These are phyloP conservation scores for Craspedostauros australis DNA, from an alignment of 108 stramenopile genomes.

Conservation along the genomic window DNA sequence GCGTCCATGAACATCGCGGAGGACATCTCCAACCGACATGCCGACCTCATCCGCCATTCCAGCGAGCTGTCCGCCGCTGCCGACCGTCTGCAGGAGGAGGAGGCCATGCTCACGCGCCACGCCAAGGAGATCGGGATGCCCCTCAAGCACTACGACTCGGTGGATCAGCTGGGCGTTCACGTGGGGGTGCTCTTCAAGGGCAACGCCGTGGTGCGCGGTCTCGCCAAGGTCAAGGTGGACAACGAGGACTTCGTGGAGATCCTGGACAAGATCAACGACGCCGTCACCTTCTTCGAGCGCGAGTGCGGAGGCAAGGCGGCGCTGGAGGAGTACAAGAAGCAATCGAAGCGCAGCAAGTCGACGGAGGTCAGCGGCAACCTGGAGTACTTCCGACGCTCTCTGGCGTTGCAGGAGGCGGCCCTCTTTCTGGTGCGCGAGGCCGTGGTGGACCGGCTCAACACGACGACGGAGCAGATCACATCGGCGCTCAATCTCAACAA, in stretches of 20 bases:
- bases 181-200: conserved; percentile 80
- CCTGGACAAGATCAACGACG: conserved; percentile 72
- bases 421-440: conserved; percentile 68
- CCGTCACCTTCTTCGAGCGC: conserved; percentile 66
- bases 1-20: conserved; percentile 71
- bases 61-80: conserved; percentile 83
- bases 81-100: conserved; percentile 82
- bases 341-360: neutral
- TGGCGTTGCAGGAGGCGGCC: conserved; percentile 80
- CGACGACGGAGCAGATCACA: conserved; percentile 50
- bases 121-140: conserved; percentile 83
- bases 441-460: conserved; percentile 76
- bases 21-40: conserved; percentile 73
- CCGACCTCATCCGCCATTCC: conserved; percentile 71
- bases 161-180: conserved; percentile 62
- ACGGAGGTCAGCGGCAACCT: conserved; percentile 45
- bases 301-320: conserved; percentile 51
- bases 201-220: conserved; percentile 48
- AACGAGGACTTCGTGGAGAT: conserved; percentile 55
- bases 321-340: conserved; percentile 26
- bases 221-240: conserved; percentile 77
- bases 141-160: conserved; percentile 80
- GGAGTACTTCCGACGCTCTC: conserved; percentile 75
- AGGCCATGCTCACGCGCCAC: conserved; percentile 48
- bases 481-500: conserved; percentile 55